These are phyloP conservation scores for Heterobasidion occidentale DNA, from an alignment of 1,284 basidiomycete genomes.

Conservation along the genomic window DNA sequence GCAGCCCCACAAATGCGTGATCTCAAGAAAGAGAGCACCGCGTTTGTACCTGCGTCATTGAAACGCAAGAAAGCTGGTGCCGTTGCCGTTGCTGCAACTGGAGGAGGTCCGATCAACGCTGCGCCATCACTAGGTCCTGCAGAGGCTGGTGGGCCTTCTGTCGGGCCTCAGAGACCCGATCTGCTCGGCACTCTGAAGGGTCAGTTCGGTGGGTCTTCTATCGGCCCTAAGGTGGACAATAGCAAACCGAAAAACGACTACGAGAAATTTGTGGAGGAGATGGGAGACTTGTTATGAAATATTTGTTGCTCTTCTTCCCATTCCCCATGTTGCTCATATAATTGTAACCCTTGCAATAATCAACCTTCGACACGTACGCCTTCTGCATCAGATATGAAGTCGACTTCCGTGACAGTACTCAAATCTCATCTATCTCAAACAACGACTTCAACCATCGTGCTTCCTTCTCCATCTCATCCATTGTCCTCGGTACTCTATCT, in stretches of 20 bases:
- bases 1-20: slow-evolving; percentile 84
- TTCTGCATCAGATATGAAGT: not conserved
- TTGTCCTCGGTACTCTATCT: slow-evolving; percentile 53
- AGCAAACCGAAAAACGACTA: slow-evolving; percentile 59
- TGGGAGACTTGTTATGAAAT: slow-evolving; percentile 46
- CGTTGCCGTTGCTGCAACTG: slow-evolving; percentile 17
- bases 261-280: slow-evolving; percentile 67
- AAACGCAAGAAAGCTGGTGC: slow-evolving; percentile 51
- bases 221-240: slow-evolving; percentile 15
- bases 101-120: slow-evolving; percentile 42
- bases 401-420: not conserved
- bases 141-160: slow-evolving; percentile 20
- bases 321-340: not conserved
- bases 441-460: slow-evolving; percentile 25
- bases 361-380: not conserved
- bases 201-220: slow-evolving; percentile 43
- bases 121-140: slow-evolving; percentile 33
- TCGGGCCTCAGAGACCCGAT: slow-evolving; percentile 45
- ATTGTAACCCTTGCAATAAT: not conserved
- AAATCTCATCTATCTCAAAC: slow-evolving; percentile 11
- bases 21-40: slow-evolving; percentile 85
- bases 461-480: slow-evolving; percentile 29
- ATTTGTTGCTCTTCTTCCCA: not conserved
- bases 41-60: slow-evolving; percentile 73
- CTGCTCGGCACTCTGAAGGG: slow-evolving; percentile 52